A percentile compares a stretch with the other conserved stretches of the same genome.
phyloP scores from a whole-genome alignment of 768 basidiomycete genomes.

The Gloeostereum incarnatum region DNA sequence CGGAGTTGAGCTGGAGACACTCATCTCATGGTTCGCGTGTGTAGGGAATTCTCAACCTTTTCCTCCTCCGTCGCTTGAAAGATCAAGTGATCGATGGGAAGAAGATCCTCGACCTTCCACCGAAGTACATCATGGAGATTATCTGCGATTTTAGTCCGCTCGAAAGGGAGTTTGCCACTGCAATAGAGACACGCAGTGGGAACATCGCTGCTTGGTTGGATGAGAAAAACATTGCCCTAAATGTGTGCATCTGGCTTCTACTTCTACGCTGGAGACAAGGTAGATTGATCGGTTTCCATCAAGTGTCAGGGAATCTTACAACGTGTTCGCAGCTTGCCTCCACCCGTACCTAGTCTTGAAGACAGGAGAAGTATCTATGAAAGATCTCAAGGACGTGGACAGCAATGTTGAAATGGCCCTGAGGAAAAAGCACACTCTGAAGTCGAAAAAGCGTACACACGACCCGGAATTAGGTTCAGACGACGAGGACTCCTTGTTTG shows the following conservation, averaged over 20 bases:
- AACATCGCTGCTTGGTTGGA: constrained; percentile 61
- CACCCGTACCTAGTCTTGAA: constrained; percentile 79
- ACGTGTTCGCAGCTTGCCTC: constrained; percentile 59
- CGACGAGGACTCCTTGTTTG: constrained; percentile 61
- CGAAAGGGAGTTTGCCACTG: constrained; percentile 74
- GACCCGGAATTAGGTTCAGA: too few species aligned
- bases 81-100: constrained; percentile 70
- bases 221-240: constrained; percentile 40
- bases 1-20: background rate
- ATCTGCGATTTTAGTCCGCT: constrained; percentile 69
- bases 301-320: background rate
- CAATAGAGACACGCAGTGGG: constrained; percentile 60
- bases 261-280: constrained; percentile 87
- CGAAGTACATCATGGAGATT: constrained; percentile 59
- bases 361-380: constrained; percentile 61
- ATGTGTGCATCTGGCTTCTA: constrained; percentile 62
- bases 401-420: constrained; percentile 40
- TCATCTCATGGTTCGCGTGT: background rate
- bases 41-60: constrained; percentile 69
- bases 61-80: constrained; percentile 90
- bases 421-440: constrained; percentile 20
- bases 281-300: constrained; percentile 18
- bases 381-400: constrained; percentile 72
- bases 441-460: constrained; percentile 53
- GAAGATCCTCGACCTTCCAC: constrained; percentile 73